These are phyloP conservation scores for Neocucurbitaria cava DNA, from an alignment of 2,329 filamentous ascomycete species.

Conservation along the genomic window DNA sequence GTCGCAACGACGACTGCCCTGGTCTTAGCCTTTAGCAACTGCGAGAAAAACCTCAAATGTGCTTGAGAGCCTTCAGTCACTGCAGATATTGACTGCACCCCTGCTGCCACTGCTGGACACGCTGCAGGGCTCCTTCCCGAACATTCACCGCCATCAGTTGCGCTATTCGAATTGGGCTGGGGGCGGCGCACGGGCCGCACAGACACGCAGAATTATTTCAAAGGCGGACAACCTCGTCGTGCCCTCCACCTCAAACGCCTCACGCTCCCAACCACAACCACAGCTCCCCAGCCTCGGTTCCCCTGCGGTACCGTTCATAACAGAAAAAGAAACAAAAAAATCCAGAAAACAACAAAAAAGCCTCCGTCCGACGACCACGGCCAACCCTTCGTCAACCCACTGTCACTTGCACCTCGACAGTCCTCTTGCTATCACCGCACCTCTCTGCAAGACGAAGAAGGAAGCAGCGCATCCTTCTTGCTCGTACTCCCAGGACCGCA, in stretches of 20 bases:
- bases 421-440: conserved; percentile 28
- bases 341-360: conserved; percentile 48
- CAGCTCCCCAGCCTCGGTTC: conserved; percentile 39
- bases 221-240: conserved; percentile 24
- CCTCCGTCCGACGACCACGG: conserved; percentile 35
- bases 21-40: not conserved
- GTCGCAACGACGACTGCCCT: conserved; percentile 5
- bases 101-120: not conserved
- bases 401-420: conserved; percentile 40
- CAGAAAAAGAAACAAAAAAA: conserved; percentile 51
- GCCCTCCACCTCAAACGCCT: conserved; percentile 29
- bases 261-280: conserved; percentile 31
- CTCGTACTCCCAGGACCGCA: conserved; percentile 25
- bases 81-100: not conserved
- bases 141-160: conserved; percentile 30
- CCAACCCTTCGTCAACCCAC: conserved; percentile 33
- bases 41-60: not conserved
- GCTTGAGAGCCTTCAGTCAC: not conserved
- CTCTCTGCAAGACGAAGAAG: conserved; percentile 26
- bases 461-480: conserved; percentile 28
- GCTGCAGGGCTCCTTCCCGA: conserved; percentile 22
- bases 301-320: conserved; percentile 42
- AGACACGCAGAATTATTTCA: conserved; percentile 36
- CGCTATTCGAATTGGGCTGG: conserved; percentile 23
- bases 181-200: conserved; percentile 18